phyloP scores from a whole-genome alignment of 2,329 filamentous ascomycete genomes.

The Fusarium sp. region DNA sequence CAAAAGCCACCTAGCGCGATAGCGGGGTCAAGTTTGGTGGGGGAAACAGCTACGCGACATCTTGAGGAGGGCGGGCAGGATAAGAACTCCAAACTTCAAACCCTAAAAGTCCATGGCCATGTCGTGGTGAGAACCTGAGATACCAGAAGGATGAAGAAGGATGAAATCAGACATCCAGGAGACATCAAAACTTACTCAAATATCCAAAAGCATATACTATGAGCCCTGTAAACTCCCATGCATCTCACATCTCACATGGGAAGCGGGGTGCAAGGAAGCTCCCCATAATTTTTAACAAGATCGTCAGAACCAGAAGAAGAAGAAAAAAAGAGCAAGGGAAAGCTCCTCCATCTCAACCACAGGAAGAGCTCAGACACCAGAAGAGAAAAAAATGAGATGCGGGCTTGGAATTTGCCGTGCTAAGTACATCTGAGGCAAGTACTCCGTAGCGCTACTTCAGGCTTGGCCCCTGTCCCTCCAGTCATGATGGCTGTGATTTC shows the following conservation, averaged over 20 bases:
- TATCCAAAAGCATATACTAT: not conserved
- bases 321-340: conserved; percentile 15
- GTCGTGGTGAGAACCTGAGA: not conserved
- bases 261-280: conserved; percentile 45
- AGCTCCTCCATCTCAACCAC: conserved; percentile 35
- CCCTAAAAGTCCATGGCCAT: not conserved
- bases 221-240: conserved; percentile 3
- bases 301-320: conserved; percentile 35
- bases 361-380: conserved; percentile 18
- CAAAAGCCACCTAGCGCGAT: conserved; percentile 32
- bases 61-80: conserved; percentile 30
- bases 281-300: conserved; percentile 45
- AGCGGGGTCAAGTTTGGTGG: conserved; percentile 44
- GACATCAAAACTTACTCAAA: not conserved
- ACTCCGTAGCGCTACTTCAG: conserved; percentile 41
- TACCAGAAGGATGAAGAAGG: not conserved
- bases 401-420: conserved; percentile 38
- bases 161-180: no score
- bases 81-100: conserved; percentile 11
- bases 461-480: conserved; percentile 32
- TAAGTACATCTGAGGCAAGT: conserved; percentile 41
- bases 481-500: conserved; percentile 38
- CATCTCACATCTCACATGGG: conserved; percentile 26
- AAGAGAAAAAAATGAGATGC: conserved; percentile 3
- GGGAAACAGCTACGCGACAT: conserved; percentile 40